Percentiles rank a stretch among this genome's conserved stretches.
Conservation (phyloP, 2,329 filamentous ascomycete species). For the Botryotinia narcissicola region DNA sequence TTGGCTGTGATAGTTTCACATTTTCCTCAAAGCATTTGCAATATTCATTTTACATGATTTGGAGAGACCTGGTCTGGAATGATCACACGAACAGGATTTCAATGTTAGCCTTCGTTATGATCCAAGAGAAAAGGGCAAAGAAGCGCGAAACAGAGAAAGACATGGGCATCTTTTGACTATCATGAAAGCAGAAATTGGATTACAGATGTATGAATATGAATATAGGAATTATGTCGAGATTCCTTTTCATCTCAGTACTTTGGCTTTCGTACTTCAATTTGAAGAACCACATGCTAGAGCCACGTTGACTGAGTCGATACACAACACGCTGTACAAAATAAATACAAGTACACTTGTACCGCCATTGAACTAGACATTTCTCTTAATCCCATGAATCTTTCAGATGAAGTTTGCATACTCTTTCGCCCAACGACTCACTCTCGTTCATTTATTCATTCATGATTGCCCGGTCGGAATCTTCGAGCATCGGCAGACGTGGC, state of each 20-base stretch:
- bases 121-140: background rate
- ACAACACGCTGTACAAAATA: background rate
- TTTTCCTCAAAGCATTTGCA: background rate
- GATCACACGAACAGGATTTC: background rate
- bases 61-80: background rate
- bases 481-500: constrained; percentile 9
- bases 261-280: background rate
- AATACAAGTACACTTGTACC: constrained; percentile 6
- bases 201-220: background rate
- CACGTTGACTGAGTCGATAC: background rate
- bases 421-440: background rate
- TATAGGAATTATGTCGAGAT: background rate
- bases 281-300: background rate
- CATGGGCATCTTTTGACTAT: background rate
- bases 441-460: background rate
- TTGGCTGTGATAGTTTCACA: background rate
- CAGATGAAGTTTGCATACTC: background rate
- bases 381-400: background rate
- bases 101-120: background rate
- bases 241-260: background rate
- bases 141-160: background rate
- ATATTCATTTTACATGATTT: background rate
- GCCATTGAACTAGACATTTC: background rate
- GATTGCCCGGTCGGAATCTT: background rate
- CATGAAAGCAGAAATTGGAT: background rate